Evolutionary conservation across 2,329 filamentous ascomycete genomes (phyloP).

Genomic region (Parastagonospora avenae): DNA sequence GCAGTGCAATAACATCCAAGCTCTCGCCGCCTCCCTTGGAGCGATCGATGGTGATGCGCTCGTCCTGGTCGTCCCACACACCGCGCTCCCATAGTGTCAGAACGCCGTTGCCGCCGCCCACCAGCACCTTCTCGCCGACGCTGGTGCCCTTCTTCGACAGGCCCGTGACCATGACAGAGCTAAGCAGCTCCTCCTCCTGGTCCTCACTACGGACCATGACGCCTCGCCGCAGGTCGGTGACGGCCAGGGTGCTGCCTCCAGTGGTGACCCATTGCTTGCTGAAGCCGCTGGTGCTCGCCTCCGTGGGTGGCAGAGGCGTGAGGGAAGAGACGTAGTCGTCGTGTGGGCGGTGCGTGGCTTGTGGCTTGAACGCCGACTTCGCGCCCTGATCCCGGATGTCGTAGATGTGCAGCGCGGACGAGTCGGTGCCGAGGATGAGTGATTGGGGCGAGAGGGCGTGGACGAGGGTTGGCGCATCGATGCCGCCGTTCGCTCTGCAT

Average conservation of each 20-base stretch:
- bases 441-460: conserved; percentile 86
- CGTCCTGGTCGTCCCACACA: conserved; percentile 93
- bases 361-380: conserved; percentile 60
- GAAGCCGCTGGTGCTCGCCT: conserved; percentile 83
- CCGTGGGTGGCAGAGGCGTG: conserved; percentile 78
- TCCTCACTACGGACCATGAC: conserved; percentile 90
- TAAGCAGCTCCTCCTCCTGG: conserved; percentile 92
- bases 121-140: conserved; percentile 76
- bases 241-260: conserved; percentile 85
- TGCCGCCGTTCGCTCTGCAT: conserved; percentile 49
- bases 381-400: conserved; percentile 70
- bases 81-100: conserved; percentile 94
- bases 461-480: conserved; percentile 79
- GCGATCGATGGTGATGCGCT: conserved; percentile 77
- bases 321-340: conserved; percentile 92
- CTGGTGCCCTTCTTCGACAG: conserved; percentile 71
- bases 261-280: conserved; percentile 96
- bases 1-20: conserved; percentile 74
- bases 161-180: conserved; percentile 76
- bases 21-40: conserved; percentile 71
- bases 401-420: conserved; percentile 83
- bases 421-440: conserved; percentile 88
- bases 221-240: conserved; percentile 85
- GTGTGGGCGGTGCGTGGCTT: conserved; percentile 84
- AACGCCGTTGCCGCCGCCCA: conserved; percentile 79